Base-by-base conservation (phyloP, 2,329 filamentous ascomycete genomes). In the Colletotrichum brevisporum region DNA sequence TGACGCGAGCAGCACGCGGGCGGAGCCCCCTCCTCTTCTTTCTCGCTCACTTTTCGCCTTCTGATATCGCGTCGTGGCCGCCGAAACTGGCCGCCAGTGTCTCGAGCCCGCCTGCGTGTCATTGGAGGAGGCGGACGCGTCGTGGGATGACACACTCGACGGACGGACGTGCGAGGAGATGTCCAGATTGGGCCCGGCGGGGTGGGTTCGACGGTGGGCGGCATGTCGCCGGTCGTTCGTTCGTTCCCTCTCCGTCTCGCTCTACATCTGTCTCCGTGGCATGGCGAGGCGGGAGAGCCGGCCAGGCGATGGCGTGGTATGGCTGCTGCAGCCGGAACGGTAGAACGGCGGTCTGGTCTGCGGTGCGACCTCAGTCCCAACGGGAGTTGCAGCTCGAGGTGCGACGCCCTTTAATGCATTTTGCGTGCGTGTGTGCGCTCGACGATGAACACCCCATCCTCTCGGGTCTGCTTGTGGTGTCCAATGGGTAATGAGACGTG, bases 341-440 rank as follows among this genome's bases (percentile, higher is more conserved):
- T 50, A 60, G 61, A 69, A 66, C 62, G 26, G 66, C 66, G 66
- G 66, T 69, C 66, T 66, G 51, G 61, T 60, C 63, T 60, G 66
- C 57, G 55, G 62, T 69, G 66, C 50, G 21, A 56, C 66, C 21
- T 66, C 31, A 36, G 54, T 56, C 43, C 41, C 48, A 52, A 52
- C n/a, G 62, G 27, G 62, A 39, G 24, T 36, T 53, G 27, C 50
- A 45, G 16, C 60, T 61, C 3, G 55, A 51, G 55, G 43, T 21
- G 18, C 16, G 56, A 27, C 24, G 57, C n/a, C 27, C 27, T 50
- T 15, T 56, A 18, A 18, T n/a, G 45, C 45, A 21, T 31, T 52
- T 63, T 31, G 13, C 51, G 2, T 53, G 41, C 50, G 36, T 57
- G 18, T 9, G 51, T 15, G 26, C 12, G 16, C n/a, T 26, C 21